Percentiles rank a stretch among this genome's conserved stretches.
phyloP scores from a whole-genome alignment of 2,329 filamentous ascomycete genomes.

The Calonectria henricotiae region DNA sequence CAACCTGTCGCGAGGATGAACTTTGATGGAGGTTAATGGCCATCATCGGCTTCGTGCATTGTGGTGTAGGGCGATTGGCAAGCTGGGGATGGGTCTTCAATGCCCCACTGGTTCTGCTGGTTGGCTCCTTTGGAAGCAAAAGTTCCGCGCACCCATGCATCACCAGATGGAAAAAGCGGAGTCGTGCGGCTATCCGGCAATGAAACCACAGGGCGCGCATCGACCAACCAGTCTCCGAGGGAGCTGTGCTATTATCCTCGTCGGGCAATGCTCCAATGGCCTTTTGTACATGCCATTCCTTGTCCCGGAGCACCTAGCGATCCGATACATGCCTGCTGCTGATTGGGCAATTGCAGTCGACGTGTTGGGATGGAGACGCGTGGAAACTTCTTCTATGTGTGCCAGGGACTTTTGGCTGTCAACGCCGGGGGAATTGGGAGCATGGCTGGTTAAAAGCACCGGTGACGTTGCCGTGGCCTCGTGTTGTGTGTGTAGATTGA shows the following conservation, averaged over 20 bases:
- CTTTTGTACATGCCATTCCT: slow-evolving; percentile 16
- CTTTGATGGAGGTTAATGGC: neutral
- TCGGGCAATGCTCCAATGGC: slow-evolving; percentile 16
- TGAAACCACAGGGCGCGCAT: slow-evolving; percentile 1
- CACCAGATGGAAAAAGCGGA: slow-evolving; percentile 19
- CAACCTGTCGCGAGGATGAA: neutral
- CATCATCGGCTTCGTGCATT: neutral
- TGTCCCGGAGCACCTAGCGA: neutral
- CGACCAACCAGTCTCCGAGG: neutral
- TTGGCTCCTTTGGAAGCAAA: slow-evolving; percentile 8
- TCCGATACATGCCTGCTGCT: neutral
- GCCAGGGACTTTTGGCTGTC: slow-evolving; percentile 16
- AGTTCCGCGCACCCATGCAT: slow-evolving; percentile 19
- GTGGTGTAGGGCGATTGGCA: neutral
- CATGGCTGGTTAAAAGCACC: neutral
- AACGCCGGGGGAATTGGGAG: neutral
- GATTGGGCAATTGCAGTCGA: slow-evolving; percentile 1
- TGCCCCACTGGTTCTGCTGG: neutral
- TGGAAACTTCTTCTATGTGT: slow-evolving; percentile 10
- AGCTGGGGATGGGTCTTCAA: neutral
- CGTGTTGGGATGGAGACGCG: neutral
- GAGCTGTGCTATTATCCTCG: slow-evolving; percentile 3
- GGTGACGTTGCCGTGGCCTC: neutral
- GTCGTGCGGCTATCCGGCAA: slow-evolving; percentile 18
- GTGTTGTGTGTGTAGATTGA: neutral